These are phyloP conservation scores for Ogataea paraovalis DNA, from an alignment of 805 yeast species.

Conservation along the genomic window DNA sequence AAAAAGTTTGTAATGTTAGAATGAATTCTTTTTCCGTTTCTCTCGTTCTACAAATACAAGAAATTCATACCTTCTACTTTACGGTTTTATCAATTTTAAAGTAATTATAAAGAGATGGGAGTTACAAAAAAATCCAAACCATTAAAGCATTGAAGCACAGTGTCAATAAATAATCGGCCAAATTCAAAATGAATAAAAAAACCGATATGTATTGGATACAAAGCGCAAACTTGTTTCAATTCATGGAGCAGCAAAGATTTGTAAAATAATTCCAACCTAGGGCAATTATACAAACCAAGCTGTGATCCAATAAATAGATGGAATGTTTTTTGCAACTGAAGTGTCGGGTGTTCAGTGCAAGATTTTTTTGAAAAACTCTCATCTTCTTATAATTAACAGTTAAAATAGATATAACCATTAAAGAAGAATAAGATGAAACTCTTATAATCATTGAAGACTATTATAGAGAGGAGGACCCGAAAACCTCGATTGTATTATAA, in stretches of 20 bases:
- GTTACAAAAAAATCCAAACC: not conserved
- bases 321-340: slow-evolving; percentile 49
- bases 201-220: no score
- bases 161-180: no score
- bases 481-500: slow-evolving; percentile 15
- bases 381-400: not conserved
- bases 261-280: no score
- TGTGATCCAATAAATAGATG: not conserved
- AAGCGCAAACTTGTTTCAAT: not conserved
- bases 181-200: no score
- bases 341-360: slow-evolving; percentile 86
- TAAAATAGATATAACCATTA: not conserved
- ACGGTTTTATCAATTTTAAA: not conserved
- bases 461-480: slow-evolving; percentile 19
- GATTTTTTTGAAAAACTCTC: slow-evolving; percentile 1
- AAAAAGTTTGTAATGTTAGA: slow-evolving; percentile 14
- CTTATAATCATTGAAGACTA: not conserved
- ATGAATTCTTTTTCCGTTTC: no score
- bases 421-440: not conserved
- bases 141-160: not conserved
- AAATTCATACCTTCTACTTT: not conserved
- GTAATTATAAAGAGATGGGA: slow-evolving; percentile 2
- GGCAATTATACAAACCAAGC: no score
- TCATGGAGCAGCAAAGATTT: not conserved
- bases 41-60: no score